Percentiles rank a stretch among this genome's conserved stretches.
These are phyloP conservation scores for Ambrosia trifida DNA, from an alignment of 129 eudicot genomes.

Conservation along the genomic window DNA sequence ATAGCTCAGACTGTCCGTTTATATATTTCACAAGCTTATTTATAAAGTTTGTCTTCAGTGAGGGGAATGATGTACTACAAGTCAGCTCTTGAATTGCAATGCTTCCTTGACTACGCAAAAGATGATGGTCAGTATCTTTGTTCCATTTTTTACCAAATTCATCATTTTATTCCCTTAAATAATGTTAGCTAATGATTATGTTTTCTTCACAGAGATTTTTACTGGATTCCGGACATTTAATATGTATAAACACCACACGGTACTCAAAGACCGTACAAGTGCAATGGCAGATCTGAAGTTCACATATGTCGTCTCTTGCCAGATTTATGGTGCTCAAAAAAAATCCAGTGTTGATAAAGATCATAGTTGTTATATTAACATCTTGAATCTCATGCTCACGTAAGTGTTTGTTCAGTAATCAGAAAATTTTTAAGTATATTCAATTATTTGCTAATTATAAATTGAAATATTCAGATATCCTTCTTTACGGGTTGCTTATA, in stretches of 20 bases:
- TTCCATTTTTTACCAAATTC: not conserved
- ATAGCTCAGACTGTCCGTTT: not conserved
- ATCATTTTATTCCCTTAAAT: not conserved
- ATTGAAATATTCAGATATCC: conserved; percentile 60
- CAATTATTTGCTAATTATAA: conserved; percentile 18
- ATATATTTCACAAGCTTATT: conserved; percentile 22
- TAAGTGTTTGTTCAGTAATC: conserved; percentile 22
- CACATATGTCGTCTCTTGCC: conserved; percentile 98
- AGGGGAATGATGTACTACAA: conserved; percentile 99
- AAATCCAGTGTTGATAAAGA: conserved; percentile 70
- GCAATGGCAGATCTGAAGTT: conserved; percentile 97
- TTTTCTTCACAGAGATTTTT: conserved; percentile 64
- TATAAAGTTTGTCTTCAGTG: conserved; percentile 45
- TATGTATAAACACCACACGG: conserved; percentile 40
- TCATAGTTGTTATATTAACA: conserved; percentile 71
- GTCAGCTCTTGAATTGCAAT: conserved; percentile 89
- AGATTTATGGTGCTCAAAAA: conserved; percentile 91
- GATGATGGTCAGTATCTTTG: conserved; percentile 64
- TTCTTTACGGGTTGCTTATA: conserved; percentile 92
- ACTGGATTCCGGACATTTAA: conserved; percentile 79
- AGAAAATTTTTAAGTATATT: not conserved
- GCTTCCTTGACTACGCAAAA: conserved; percentile 83
- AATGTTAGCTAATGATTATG: conserved; percentile 20
- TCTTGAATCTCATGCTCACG: conserved; percentile 91
- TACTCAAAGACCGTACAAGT: conserved; percentile 62